Evolutionary conservation across 768 basidiomycete genomes (phyloP).

Genomic region (Leccinum variicolor): DNA sequence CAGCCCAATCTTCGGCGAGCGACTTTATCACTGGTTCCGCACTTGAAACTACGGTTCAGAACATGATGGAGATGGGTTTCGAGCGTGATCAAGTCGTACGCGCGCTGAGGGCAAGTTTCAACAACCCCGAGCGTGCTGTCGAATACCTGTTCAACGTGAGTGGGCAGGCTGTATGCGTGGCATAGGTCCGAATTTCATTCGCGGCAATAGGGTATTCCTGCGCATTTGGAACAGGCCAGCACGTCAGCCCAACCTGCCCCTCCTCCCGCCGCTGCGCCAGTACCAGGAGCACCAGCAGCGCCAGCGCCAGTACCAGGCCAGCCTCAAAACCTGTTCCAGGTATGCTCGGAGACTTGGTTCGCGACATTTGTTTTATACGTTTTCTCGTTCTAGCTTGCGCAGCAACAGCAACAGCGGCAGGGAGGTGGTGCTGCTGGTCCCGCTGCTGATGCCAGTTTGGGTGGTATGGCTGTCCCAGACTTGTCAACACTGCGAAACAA

Average conservation of each 20-base stretch:
- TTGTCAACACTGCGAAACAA: constrained; percentile 54
- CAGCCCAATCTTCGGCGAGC: constrained; percentile 37
- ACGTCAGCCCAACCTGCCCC: constrained; percentile 40
- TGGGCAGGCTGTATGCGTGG: constrained; percentile 7
- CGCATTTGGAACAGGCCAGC: constrained; percentile 33
- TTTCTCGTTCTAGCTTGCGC: constrained; percentile 54
- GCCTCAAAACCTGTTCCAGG: constrained; percentile 88
- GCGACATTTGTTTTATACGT: neutral
- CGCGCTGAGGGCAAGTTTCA: constrained; percentile 90
- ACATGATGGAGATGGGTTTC: constrained; percentile 96
- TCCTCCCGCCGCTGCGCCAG: constrained; percentile 37
- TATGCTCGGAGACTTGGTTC: constrained; percentile 29
- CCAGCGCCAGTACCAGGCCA: constrained; percentile 33
- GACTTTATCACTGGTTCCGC: constrained; percentile 76
- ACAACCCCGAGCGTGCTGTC: constrained; percentile 97
- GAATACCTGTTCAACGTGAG: constrained; percentile 93
- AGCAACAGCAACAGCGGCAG: constrained; percentile 51
- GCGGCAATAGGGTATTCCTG: constrained; percentile 69
- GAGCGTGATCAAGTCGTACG: constrained; percentile 77
- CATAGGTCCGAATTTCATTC: constrained; percentile 8
- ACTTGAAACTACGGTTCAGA: constrained; percentile 72
- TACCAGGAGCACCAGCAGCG: constrained; percentile 28
- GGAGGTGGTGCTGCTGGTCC: constrained; percentile 31
- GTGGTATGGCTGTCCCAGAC: constrained; percentile 33
- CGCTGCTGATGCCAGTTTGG: constrained; percentile 23